These are phyloP conservation scores for Phyllosticta capitalensis DNA, from an alignment of 2,329 filamentous ascomycete species.

Conservation along the genomic window DNA sequence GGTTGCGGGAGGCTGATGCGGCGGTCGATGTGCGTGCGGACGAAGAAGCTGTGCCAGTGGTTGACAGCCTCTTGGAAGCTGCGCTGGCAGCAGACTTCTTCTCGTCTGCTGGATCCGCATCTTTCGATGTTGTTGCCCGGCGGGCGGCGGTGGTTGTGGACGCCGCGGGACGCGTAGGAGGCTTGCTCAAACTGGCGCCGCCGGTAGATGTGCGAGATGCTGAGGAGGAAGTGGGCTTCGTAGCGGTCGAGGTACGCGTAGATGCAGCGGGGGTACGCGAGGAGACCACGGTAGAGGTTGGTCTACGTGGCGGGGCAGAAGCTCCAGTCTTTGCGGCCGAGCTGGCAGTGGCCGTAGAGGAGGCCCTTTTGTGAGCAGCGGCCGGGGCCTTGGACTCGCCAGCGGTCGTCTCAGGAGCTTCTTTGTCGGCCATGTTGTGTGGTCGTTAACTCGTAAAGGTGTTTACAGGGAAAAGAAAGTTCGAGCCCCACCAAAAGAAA, in stretches of 20 bases:
- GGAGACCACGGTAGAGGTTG: slow-evolving; percentile 6
- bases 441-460: slow-evolving; percentile 1
- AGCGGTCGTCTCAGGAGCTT: neutral
- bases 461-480: neutral
- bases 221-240: slow-evolving; percentile 5
- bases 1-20: neutral
- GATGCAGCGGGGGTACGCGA: slow-evolving; percentile 3
- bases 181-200: slow-evolving; percentile 4
- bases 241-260: slow-evolving; percentile 5
- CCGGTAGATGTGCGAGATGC: slow-evolving; percentile 3
- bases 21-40: neutral
- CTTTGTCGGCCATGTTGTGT: slow-evolving; percentile 9
- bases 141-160: neutral
- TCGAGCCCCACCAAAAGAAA: neutral
- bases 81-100: slow-evolving; percentile 2
- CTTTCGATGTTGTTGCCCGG: neutral
- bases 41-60: slow-evolving; percentile 5
- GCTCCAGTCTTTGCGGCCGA: slow-evolving; percentile 7
- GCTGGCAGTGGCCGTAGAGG: slow-evolving; percentile 4
- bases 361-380: slow-evolving; percentile 3
- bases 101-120: slow-evolving; percentile 4
- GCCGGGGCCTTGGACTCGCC: neutral
- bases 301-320: slow-evolving; percentile 7
- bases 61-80: slow-evolving; percentile 6
- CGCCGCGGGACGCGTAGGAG: slow-evolving; percentile 2